phyloP scores from a whole-genome alignment of 1,139 yeast genomes.

The Taphrina confusa region DNA sequence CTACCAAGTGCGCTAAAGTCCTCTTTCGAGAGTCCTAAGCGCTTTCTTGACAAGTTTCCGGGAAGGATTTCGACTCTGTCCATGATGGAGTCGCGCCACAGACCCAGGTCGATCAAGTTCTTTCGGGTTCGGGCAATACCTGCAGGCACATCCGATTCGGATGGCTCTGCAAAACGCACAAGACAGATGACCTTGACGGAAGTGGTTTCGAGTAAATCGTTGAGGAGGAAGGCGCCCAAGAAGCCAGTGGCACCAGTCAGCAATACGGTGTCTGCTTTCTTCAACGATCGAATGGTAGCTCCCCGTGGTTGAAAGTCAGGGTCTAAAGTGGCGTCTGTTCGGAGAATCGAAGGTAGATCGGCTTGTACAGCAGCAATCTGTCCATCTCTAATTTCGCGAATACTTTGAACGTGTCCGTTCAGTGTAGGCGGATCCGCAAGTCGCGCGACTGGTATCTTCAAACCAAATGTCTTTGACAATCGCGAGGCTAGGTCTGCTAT shows the following conservation, averaged over 20 bases:
- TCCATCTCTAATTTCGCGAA: conserved; percentile 44
- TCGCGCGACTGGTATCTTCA: conserved; percentile 71
- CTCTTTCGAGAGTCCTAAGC: conserved; percentile 65
- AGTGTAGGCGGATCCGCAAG: conserved; percentile 88
- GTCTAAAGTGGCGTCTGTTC: conserved; percentile 50
- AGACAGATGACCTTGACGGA: conserved; percentile 70
- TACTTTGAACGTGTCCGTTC: conserved; percentile 69
- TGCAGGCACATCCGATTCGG: conserved; percentile 44
- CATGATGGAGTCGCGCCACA: conserved; percentile 70
- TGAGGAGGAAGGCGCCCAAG: conserved; percentile 81
- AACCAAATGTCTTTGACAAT: conserved; percentile 73
- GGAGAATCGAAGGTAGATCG: conserved; percentile 62
- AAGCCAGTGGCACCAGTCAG: conserved; percentile 96
- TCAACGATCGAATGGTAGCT: conserved; percentile 1
- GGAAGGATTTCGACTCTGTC: conserved; percentile 66
- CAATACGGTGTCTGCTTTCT: conserved; percentile 59
- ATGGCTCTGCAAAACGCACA: conserved; percentile 75
- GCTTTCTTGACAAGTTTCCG: conserved; percentile 72
- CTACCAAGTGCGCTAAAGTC: conserved; percentile 62
- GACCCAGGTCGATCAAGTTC: conserved; percentile 79
- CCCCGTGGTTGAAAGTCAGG: conserved; percentile 7
- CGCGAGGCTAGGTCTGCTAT: conserved; percentile 93
- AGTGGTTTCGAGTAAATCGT: conserved; percentile 65
- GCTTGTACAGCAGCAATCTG: conserved; percentile 53
- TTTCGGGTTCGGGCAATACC: conserved; percentile 75